Percentiles rank a stretch among this genome's conserved stretches.
Evolutionary conservation across 2,329 filamentous ascomycete genomes (phyloP).

Genomic region (Fusarium concolor): DNA sequence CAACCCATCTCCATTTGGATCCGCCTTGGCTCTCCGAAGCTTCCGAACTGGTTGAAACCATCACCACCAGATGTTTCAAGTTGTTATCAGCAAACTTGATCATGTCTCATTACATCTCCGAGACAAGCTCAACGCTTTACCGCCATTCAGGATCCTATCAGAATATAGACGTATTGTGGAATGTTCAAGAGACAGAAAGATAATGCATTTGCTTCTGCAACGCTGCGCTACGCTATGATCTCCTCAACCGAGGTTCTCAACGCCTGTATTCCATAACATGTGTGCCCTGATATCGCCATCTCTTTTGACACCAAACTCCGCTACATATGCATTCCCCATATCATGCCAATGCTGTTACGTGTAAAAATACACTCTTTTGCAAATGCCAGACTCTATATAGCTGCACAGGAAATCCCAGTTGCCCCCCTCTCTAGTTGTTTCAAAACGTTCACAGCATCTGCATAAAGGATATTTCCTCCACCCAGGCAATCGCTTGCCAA

Average conservation of each 20-base stretch:
- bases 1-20: neutral
- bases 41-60: conserved; percentile 2
- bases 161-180: neutral
- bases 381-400: conserved; percentile 7
- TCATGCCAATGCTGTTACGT: conserved; percentile 7
- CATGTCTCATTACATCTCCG: conserved; percentile 17
- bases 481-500: conserved; percentile 64
- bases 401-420: conserved; percentile 48
- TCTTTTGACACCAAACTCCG: conserved; percentile 25
- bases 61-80: neutral
- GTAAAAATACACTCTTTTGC: neutral
- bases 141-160: neutral
- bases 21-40: neutral
- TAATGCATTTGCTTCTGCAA: conserved; percentile 4
- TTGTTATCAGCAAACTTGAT: conserved; percentile 2
- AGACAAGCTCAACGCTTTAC: conserved; percentile 18
- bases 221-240: neutral
- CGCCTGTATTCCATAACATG: conserved; percentile 3
- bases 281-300: neutral
- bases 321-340: conserved; percentile 14
- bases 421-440: conserved; percentile 60
- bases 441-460: conserved; percentile 66
- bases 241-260: conserved; percentile 1
- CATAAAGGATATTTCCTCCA: conserved; percentile 61
- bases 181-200: neutral